Conservation (phyloP, 495 filamentous ascomycete species). For the Filosporella fistucella region DNA sequence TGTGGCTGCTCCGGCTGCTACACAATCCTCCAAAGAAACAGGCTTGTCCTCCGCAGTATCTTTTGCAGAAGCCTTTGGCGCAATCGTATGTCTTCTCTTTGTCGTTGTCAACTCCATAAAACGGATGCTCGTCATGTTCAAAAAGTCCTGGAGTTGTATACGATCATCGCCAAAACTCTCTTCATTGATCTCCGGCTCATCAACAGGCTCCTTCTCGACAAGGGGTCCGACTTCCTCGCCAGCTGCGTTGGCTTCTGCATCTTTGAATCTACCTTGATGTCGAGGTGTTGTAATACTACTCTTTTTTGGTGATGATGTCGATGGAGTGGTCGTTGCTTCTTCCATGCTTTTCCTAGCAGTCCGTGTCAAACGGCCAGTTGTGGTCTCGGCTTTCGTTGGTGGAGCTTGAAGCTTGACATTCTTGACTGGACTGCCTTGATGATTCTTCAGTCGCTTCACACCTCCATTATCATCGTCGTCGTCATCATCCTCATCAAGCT, state of each 20-base stretch:
- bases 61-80: conserved; percentile 42
- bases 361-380: conserved; percentile 49
- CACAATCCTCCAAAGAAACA: conserved; percentile 62
- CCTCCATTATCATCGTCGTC: conserved; percentile 59
- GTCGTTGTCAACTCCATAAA: conserved; percentile 96
- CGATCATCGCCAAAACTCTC: conserved; percentile 49
- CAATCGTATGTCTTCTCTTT: conserved; percentile 82
- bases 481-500: conserved; percentile 69
- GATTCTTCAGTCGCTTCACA: conserved; percentile 65
- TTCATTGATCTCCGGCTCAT: conserved; percentile 26
- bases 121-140: conserved; percentile 91
- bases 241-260: conserved; percentile 36
- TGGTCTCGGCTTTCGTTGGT: conserved; percentile 58
- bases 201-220: conserved; percentile 23
- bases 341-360: conserved; percentile 41
- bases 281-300: conserved; percentile 39
- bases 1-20: conserved; percentile 87
- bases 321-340: conserved; percentile 34
- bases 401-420: conserved; percentile 63
- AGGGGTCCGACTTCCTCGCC: conserved; percentile 39
- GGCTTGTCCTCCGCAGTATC: conserved; percentile 39
- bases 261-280: conserved; percentile 44
- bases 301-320: conserved; percentile 41
- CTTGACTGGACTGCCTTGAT: conserved; percentile 73
- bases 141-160: conserved; percentile 86